phyloP scores from a whole-genome alignment of 148 eudicot genomes.

The Selenicereus undatus region DNA sequence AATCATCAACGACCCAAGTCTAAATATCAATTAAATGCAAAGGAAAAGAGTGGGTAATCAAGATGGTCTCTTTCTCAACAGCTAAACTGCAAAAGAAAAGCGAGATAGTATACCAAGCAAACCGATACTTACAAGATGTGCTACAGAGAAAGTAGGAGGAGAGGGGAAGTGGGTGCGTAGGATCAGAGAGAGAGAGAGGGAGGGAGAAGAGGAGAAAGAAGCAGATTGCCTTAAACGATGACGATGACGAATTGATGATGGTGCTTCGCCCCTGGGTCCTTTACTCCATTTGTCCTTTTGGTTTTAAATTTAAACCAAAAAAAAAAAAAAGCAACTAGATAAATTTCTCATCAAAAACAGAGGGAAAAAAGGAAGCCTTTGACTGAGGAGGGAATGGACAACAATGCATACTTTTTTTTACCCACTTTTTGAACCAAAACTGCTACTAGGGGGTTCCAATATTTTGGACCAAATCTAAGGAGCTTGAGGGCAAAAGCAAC shows the following conservation, averaged over 20 bases:
- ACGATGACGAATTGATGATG: neutral
- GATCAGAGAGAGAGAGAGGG: neutral
- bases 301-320: no score
- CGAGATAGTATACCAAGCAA: neutral
- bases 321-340: no score
- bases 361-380: no score
- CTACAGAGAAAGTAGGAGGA: neutral
- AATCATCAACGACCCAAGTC: neutral
- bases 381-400: no score
- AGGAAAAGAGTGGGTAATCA: neutral
- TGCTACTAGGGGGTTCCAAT: no score
- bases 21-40: neutral
- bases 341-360: no score
- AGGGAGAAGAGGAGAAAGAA: neutral
- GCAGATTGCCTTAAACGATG: neutral
- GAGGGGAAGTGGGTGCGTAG: neutral
- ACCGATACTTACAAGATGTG: constrained; percentile 13
- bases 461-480: no score
- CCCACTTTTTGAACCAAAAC: no score
- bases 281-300: no score
- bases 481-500: no score
- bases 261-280: neutral
- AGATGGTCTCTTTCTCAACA: neutral
- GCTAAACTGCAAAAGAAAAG: neutral
- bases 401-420: no score